Evolutionary conservation across 1,284 basidiomycete species (phyloP), one percentile per base, ranked within the genome.

Genomic region (Ganoderma sinense): DNA sequence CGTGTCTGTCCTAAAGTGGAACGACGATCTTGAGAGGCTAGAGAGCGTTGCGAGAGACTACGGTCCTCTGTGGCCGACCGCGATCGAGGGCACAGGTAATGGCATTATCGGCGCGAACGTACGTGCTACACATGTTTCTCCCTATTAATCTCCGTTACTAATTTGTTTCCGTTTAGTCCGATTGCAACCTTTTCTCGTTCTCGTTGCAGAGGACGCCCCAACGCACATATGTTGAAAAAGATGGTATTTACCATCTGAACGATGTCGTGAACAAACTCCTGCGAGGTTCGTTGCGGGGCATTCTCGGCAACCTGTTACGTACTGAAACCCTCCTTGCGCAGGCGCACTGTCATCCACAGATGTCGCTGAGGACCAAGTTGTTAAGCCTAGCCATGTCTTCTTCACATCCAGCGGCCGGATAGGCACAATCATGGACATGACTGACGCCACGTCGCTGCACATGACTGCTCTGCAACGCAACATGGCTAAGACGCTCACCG

Each of bases 351-450:
- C 71, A 8, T 69, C 73, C 1, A 70, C 69, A 10, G 78, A 78
- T 53, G 68, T 66, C 6, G 40, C 74, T 26, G 74, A 74, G 16
- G 61, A 66, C 16, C 66, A 71, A 6, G 31, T 70, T 1, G 79
- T 93, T 55, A 76, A 82, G 51, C 86, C 94, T 0, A 88, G 88
- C 68, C 88, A 94, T 48, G 74, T 97, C 16, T 96, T 93, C 79
- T 91, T 94, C 77, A 95, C 96, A 0, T 85, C 91, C 0, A 89
- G 91, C 4, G 97, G 97, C 3, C 88, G 93, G 36, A 91, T 98
- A 56, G 94, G 95, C 13, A 84, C 94, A n/a, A 82, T 97, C 41
- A 82, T 90, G 2, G 89, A 96, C 68, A 82, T 96, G 29, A 83
- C 85, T 26, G 84, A 86, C 26, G 80, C 85, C 13, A 82, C 89